These are phyloP conservation scores for Monosporascus ibericus DNA, from an alignment of 2,329 filamentous ascomycete species.

Conservation along the genomic window DNA sequence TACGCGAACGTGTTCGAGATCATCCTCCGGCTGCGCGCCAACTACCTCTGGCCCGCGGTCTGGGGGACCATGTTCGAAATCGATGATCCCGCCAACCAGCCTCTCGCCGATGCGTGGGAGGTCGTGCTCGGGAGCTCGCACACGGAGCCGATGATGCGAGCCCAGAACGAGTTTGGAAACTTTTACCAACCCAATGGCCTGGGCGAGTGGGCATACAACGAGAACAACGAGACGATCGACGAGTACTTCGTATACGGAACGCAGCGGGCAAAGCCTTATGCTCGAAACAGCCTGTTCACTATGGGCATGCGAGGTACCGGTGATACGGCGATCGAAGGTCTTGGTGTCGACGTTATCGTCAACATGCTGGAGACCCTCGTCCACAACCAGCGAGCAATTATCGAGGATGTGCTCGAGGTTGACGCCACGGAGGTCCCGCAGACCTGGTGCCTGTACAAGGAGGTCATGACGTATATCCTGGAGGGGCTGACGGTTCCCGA, in stretches of 20 bases:
- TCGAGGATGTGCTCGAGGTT: slow-evolving; percentile 48
- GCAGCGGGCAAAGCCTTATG: slow-evolving; percentile 57
- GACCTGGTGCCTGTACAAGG: slow-evolving; percentile 70
- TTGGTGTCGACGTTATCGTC: slow-evolving; percentile 52
- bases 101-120: slow-evolving; percentile 66
- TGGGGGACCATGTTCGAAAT: slow-evolving; percentile 69
- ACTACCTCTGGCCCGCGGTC: slow-evolving; percentile 69
- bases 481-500: slow-evolving; percentile 55
- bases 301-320: slow-evolving; percentile 65
- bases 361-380: slow-evolving; percentile 56
- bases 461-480: slow-evolving; percentile 65
- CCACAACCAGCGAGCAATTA: slow-evolving; percentile 50
- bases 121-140: slow-evolving; percentile 69
- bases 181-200: slow-evolving; percentile 36
- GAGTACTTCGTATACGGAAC: slow-evolving; percentile 64
- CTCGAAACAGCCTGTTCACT: slow-evolving; percentile 59
- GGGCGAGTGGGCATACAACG: slow-evolving; percentile 63
- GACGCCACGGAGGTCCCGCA: slow-evolving; percentile 53
- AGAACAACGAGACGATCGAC: slow-evolving; percentile 62
- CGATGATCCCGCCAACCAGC: slow-evolving; percentile 63
- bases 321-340: slow-evolving; percentile 53
- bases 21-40: slow-evolving; percentile 61
- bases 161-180: slow-evolving; percentile 49
- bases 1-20: slow-evolving; percentile 67
- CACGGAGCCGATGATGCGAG: slow-evolving; percentile 64